Percentiles rank a stretch among this genome's conserved stretches.
Conservation (phyloP, 2,329 filamentous ascomycete genomes). For the Trichoderma simmonsii region DNA sequence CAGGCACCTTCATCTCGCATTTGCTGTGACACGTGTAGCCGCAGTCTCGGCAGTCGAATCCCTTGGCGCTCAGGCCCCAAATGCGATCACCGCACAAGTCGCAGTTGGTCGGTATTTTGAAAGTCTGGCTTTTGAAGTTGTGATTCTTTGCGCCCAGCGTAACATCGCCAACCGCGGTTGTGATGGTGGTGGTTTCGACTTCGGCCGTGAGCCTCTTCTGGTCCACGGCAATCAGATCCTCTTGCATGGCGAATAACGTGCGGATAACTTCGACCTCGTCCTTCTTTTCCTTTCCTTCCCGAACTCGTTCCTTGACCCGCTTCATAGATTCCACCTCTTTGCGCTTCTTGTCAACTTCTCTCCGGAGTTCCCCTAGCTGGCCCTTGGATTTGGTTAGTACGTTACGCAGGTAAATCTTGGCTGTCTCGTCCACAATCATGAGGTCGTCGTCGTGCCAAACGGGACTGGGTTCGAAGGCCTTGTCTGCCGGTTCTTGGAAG, state of each 20-base stretch:
- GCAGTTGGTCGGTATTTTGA: slow-evolving; percentile 98
- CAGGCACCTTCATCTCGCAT: slow-evolving; percentile 97
- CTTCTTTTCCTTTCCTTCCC: slow-evolving; percentile 80
- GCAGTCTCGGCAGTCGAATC: slow-evolving; percentile 92
- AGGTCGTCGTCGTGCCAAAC: slow-evolving; percentile 92
- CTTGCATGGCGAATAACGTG: slow-evolving; percentile 79
- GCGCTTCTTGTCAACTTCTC: slow-evolving; percentile 81
- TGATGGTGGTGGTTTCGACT: slow-evolving; percentile 90
- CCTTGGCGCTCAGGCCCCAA: slow-evolving; percentile 95
- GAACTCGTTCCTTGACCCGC: slow-evolving; percentile 68
- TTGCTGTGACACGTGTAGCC: slow-evolving; percentile 98
- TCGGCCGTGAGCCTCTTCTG: slow-evolving; percentile 82
- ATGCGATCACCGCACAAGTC: slow-evolving; percentile 95
- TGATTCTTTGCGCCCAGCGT: slow-evolving; percentile 91
- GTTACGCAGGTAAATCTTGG: slow-evolving; percentile 89
- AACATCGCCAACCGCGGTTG: slow-evolving; percentile 85
- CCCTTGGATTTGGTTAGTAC: slow-evolving; percentile 86
- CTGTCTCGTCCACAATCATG: slow-evolving; percentile 82
- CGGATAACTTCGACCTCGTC: slow-evolving; percentile 84
- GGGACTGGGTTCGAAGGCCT: slow-evolving; percentile 87
- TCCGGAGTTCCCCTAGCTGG: slow-evolving; percentile 73
- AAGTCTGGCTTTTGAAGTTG: slow-evolving; percentile 98
- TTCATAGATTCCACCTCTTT: slow-evolving; percentile 80
- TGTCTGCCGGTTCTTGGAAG: slow-evolving; percentile 81
- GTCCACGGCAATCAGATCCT: slow-evolving; percentile 80